These are phyloP conservation scores for Acer campestre DNA, from an alignment of 345 rosid species.

Conservation along the genomic window DNA sequence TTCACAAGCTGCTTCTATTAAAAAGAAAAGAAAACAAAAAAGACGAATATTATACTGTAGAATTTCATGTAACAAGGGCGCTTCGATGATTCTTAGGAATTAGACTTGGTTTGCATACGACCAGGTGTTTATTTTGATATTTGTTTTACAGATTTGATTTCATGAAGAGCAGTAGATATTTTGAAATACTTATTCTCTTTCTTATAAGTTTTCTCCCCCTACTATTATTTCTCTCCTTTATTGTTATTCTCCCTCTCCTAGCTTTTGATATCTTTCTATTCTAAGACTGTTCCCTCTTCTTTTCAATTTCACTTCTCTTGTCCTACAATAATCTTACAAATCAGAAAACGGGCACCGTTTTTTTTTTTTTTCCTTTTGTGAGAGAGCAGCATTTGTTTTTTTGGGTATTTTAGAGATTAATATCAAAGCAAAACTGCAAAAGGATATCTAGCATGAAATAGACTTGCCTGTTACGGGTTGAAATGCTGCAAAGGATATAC, in stretches of 20 bases:
- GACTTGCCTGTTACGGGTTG: slow-evolving; percentile 65
- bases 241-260: background rate
- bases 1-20: background rate
- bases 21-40: background rate
- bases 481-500: slow-evolving; percentile 66
- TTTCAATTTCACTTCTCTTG: too few species aligned
- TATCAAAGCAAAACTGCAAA: background rate
- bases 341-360: too few species aligned
- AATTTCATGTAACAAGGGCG: background rate
- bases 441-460: background rate
- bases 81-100: background rate
- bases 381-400: too few species aligned
- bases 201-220: too few species aligned
- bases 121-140: background rate
- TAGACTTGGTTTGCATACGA: background rate
- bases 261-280: too few species aligned
- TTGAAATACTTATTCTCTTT: too few species aligned
- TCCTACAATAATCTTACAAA: too few species aligned
- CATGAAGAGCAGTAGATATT: too few species aligned
- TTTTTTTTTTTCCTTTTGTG: too few species aligned
- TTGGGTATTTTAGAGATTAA: background rate
- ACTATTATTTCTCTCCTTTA: background rate
- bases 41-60: background rate
- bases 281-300: too few species aligned
- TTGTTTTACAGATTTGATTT: too few species aligned